Evolutionary conservation across 1,139 yeast species (phyloP), one percentile per base, ranked within the genome.

Genomic region (Debaryomyces singareniensis): DNA sequence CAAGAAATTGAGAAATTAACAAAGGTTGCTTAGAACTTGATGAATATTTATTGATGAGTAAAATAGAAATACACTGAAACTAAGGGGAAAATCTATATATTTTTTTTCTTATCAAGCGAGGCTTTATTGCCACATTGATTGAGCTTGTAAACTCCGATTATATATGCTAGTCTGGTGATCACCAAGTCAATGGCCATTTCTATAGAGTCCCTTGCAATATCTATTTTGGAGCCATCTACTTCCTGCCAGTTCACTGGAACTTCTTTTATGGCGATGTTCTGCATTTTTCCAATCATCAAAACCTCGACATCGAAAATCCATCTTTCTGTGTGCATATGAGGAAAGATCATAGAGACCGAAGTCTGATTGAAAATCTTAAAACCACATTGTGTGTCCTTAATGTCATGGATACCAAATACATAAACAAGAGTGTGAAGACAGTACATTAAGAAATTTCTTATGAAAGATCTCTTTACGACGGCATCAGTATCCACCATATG

Each of bases 271-370:
- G 71, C 67, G 28, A 89, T 78, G 1, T 56, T 46, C 51, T 85
- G 87, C 37, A 84, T 65, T 42, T 75, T 73, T 2, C 91, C 96
- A 37, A 93, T 62, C 38, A 91, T 72, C 40, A 91, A 66, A 13
- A 91, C 75, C 57, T 91, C 98, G 26, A 91, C 97, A 50, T 91
- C 98, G 54, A 91, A 91, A 25, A 93, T 91, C 98, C 98, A 91
- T 34, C 98, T 77, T 56, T 91, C 98, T 10, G 95, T 89, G 53
- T 91, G 97, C 84, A 93, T 75, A 43, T 73, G 80, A 4, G 97
- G 96, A 56, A 87, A 87, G 25, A 91, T 83, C 33, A 49, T 47
- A 12, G 50, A 49, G 12, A 80, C 71, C 1, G 96, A 81, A 9
- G 66, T 61, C 37, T 75, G 70, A 42, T 91, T 84, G 55, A 89